Evolutionary conservation across 2,329 filamentous ascomycete genomes (phyloP).

Genomic region (Tolypocladium ovalisporum): DNA sequence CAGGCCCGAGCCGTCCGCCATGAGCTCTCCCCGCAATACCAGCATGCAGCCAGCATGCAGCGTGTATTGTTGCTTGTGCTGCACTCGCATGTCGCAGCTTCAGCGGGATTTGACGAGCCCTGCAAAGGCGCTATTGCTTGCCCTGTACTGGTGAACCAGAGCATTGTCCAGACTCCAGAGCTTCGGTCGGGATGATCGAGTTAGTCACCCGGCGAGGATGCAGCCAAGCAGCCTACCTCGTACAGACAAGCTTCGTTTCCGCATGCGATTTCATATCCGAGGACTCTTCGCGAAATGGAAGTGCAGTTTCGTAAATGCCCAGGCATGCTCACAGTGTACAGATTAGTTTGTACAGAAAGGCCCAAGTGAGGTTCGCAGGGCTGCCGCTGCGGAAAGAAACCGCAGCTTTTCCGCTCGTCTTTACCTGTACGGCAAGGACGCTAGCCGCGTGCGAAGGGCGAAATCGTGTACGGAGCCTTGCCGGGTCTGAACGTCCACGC

Average conservation of each 20-base stretch:
- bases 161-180: too few species aligned
- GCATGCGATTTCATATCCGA: neutral
- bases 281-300: neutral
- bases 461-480: neutral
- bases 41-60: neutral
- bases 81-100: neutral
- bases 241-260: neutral
- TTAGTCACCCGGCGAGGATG: neutral
- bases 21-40: neutral
- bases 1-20: neutral
- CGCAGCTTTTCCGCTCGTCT: neutral
- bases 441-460: too few species aligned
- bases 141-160: too few species aligned
- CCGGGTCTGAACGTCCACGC: neutral
- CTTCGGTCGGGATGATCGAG: neutral
- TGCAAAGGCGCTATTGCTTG: neutral
- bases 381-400: neutral
- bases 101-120: neutral
- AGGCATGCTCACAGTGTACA: neutral
- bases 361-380: neutral
- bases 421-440: too few species aligned
- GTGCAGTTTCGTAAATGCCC: neutral
- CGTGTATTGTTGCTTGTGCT: neutral
- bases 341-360: too few species aligned
- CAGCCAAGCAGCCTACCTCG: neutral